Evolutionary conservation across 208 protist species (phyloP).

Genomic region (Trypanosoma platydactyli): DNA sequence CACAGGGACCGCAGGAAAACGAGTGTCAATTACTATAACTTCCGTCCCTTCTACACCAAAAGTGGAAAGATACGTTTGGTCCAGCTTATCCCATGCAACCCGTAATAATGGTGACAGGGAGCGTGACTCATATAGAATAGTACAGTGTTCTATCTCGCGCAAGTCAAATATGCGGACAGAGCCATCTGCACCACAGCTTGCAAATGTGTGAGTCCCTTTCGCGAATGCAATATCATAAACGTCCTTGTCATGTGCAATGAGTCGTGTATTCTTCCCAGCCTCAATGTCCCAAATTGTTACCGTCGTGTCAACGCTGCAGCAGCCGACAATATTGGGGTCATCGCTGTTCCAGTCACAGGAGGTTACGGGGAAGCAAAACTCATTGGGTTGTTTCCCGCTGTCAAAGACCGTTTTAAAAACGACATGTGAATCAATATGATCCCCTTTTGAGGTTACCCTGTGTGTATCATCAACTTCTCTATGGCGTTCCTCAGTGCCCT

Average conservation of each 20-base stretch:
- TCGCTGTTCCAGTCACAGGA: slow-evolving; percentile 99
- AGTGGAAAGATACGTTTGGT: slow-evolving; percentile 96
- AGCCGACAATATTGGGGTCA: slow-evolving; percentile 95
- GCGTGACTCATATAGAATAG: slow-evolving; percentile 97
- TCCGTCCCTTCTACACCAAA: slow-evolving; percentile 94
- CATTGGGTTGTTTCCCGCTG: slow-evolving; percentile 83
- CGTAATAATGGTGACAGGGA: slow-evolving; percentile 93
- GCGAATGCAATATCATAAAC: slow-evolving; percentile 99
- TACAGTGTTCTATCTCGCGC: slow-evolving; percentile 96
- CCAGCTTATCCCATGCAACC: slow-evolving; percentile 97
- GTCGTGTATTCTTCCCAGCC: slow-evolving; percentile 90
- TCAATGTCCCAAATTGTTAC: slow-evolving; percentile 99
- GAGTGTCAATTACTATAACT: slow-evolving; percentile 96
- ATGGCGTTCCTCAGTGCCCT: slow-evolving; percentile 15
- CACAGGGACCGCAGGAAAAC: slow-evolving; percentile 87
- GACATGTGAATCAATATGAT: slow-evolving; percentile 56
- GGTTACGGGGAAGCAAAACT: slow-evolving; percentile 98
- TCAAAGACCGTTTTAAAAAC: slow-evolving; percentile 93
- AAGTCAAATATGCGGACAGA: slow-evolving; percentile 98
- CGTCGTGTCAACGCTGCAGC: slow-evolving; percentile 98
- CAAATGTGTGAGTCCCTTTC: slow-evolving; percentile 92
- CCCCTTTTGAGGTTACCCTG: slow-evolving; percentile 19
- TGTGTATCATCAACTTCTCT: slow-evolving; percentile 17
- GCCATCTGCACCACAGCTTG: slow-evolving; percentile 98
- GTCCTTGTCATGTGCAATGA: slow-evolving; percentile 99